A percentile compares a stretch with the other conserved stretches of the same genome.
Evolutionary conservation across 805 yeast genomes (phyloP).

Genomic region (Cyberlindnera veronae): DNA sequence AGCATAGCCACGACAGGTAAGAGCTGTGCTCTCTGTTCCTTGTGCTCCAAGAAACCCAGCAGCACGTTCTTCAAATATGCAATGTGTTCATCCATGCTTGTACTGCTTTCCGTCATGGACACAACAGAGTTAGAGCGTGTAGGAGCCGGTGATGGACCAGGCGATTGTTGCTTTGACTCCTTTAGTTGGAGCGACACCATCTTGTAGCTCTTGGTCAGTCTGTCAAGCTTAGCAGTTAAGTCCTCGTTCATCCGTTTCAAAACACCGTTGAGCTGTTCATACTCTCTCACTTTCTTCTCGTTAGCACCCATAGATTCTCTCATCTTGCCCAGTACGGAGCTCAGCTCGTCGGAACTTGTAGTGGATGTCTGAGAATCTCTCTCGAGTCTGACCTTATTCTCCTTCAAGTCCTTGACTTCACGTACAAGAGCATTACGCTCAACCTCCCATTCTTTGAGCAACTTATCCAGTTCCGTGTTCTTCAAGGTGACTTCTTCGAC

Average conservation of each 20-base stretch:
- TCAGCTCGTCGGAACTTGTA: slow-evolving; percentile 32
- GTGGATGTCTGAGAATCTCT: slow-evolving; percentile 25
- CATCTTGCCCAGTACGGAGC: slow-evolving; percentile 38
- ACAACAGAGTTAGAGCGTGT: slow-evolving; percentile 37
- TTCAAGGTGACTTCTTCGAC: slow-evolving; percentile 56
- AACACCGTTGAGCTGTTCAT: slow-evolving; percentile 49
- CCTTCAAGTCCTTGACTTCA: slow-evolving; percentile 31
- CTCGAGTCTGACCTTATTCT: slow-evolving; percentile 29
- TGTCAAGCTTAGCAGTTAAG: slow-evolving; percentile 59
- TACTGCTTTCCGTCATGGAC: slow-evolving; percentile 20
- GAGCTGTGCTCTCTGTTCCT: slow-evolving; percentile 82
- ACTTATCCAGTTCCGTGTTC: slow-evolving; percentile 37
- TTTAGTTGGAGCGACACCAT: slow-evolving; percentile 48
- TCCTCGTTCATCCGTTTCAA: slow-evolving; percentile 65
- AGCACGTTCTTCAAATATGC: slow-evolving; percentile 87
- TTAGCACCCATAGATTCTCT: slow-evolving; percentile 50
- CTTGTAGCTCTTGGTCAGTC: slow-evolving; percentile 69
- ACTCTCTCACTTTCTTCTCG: slow-evolving; percentile 50
- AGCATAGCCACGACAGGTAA: slow-evolving; percentile 82
- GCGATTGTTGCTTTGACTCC: slow-evolving; percentile 26
- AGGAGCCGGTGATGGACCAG: slow-evolving; percentile 26
- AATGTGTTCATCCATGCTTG: slow-evolving; percentile 37
- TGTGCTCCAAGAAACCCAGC: slow-evolving; percentile 88
- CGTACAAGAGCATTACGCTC: slow-evolving; percentile 32
- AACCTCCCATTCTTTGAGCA: slow-evolving; percentile 32